Evolutionary conservation across 2,329 filamentous ascomycete species (phyloP).

Genomic region (Magnaporthiopsis rhizophila): DNA sequence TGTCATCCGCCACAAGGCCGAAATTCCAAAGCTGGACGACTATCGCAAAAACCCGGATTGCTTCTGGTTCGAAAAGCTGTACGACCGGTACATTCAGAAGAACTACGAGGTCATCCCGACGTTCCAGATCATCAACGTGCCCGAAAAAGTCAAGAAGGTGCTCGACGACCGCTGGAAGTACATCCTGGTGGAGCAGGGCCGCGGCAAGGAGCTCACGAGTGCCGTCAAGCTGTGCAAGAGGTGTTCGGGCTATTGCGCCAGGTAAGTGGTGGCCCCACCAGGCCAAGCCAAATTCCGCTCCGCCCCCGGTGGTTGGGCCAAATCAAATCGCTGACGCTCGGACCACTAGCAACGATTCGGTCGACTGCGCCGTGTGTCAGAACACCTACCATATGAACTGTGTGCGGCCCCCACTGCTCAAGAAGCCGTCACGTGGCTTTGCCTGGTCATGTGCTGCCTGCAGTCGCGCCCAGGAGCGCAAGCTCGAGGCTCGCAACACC

Average conservation of each 20-base stretch:
- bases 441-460: constrained; percentile 97
- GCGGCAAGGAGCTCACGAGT: constrained; percentile 90
- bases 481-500: constrained; percentile 81
- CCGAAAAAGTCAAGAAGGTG: constrained; percentile 88
- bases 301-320: background rate
- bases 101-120: constrained; percentile 97
- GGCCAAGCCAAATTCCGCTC: constrained; percentile 3
- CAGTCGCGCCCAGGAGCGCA: constrained; percentile 90
- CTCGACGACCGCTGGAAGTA: constrained; percentile 95
- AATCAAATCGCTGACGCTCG: background rate
- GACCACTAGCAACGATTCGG: constrained; percentile 69
- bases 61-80: constrained; percentile 97
- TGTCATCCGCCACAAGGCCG: constrained; percentile 77
- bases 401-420: constrained; percentile 81
- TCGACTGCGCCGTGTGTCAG: constrained; percentile 91
- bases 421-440: constrained; percentile 95
- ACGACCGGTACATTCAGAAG: constrained; percentile 96
- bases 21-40: constrained; percentile 70
- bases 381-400: constrained; percentile 99
- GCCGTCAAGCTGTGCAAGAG: constrained; percentile 94
- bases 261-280: constrained; percentile 44
- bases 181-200: constrained; percentile 87
- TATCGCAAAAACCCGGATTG: constrained; percentile 79
- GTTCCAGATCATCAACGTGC: constrained; percentile 88
- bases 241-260: constrained; percentile 85